Evolutionary conservation across 2,329 filamentous ascomycete species (phyloP).

Genomic region (Neonectria neomacrospora): DNA sequence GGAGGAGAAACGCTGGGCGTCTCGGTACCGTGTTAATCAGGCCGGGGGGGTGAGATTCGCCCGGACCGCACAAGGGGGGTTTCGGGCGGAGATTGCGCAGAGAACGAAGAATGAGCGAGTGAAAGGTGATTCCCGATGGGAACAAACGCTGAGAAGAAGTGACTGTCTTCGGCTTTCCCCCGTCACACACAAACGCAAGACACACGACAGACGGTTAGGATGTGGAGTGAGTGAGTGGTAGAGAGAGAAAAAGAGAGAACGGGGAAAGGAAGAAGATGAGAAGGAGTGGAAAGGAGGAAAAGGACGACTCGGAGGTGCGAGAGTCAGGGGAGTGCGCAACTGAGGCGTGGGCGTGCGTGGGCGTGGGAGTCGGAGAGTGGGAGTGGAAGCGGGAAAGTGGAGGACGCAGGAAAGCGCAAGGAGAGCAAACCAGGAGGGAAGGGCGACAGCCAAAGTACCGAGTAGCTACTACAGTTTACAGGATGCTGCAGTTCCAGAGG

Average conservation of each 20-base stretch:
- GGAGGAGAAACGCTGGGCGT: constrained; percentile 41
- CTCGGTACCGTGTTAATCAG: constrained; percentile 44
- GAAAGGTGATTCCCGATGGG: constrained; percentile 12
- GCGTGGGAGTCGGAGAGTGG: constrained; percentile 1
- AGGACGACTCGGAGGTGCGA: constrained; percentile 27
- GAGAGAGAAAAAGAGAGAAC: constrained; percentile 24
- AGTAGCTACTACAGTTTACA: not conserved
- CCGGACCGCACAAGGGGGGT: constrained; percentile 33
- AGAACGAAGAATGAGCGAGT: constrained; percentile 31
- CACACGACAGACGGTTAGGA: constrained; percentile 13
- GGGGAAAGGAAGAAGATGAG: constrained; percentile 22
- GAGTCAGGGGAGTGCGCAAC: constrained; percentile 29
- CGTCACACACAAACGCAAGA: constrained; percentile 9
- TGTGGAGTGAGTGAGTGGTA: constrained; percentile 24
- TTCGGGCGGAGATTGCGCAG: constrained; percentile 29
- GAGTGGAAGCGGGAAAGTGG: constrained; percentile 11
- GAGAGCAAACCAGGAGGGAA: constrained; percentile 3
- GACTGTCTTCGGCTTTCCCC: constrained; percentile 27
- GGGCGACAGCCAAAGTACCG: not conserved
- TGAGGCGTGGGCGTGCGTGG: constrained; percentile 7
- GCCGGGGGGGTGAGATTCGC: constrained; percentile 24
- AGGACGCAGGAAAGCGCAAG: constrained; percentile 9
- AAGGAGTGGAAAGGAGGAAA: constrained; percentile 3
- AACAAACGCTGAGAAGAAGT: constrained; percentile 14
- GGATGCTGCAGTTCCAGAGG: constrained; percentile 5